These are phyloP conservation scores for Saccharomyces hybrid DNA, from an alignment of 1,139 yeast species.

Conservation along the genomic window DNA sequence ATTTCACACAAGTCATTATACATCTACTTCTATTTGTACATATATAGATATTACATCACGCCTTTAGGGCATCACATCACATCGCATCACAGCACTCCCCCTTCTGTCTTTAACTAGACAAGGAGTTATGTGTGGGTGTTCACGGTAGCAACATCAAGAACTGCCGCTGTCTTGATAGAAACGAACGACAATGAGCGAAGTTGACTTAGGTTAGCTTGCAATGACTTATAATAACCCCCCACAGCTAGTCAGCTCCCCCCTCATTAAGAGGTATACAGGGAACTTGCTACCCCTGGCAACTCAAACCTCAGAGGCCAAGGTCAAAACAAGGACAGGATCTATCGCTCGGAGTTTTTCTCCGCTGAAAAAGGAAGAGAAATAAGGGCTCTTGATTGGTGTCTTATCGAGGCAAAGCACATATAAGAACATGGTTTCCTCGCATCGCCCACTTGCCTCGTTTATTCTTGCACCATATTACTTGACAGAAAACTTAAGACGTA, in stretches of 20 bases:
- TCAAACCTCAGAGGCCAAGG: background rate
- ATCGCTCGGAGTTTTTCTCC: background rate
- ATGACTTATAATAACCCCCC: background rate
- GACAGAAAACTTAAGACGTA: background rate
- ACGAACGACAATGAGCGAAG: background rate
- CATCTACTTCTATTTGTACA: background rate
- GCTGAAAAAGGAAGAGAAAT: background rate
- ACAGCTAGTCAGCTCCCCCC: background rate
- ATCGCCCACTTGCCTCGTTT: background rate
- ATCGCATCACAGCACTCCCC: background rate
- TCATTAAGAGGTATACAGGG: background rate
- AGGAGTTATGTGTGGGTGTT: background rate
- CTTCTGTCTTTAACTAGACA: background rate
- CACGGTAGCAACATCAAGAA: background rate
- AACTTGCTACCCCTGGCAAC: background rate
- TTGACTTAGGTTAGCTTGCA: background rate
- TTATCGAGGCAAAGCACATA: background rate
- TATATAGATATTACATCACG: background rate
- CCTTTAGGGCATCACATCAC: background rate
- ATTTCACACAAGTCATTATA: no score
- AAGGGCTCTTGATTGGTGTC: conserved; percentile 1
- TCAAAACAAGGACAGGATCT: background rate
- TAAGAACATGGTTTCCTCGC: background rate
- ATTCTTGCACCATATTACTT: background rate
- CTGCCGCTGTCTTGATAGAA: background rate